phyloP scores from a whole-genome alignment of 75 land plant species.

The Cupressus sempervirens region DNA sequence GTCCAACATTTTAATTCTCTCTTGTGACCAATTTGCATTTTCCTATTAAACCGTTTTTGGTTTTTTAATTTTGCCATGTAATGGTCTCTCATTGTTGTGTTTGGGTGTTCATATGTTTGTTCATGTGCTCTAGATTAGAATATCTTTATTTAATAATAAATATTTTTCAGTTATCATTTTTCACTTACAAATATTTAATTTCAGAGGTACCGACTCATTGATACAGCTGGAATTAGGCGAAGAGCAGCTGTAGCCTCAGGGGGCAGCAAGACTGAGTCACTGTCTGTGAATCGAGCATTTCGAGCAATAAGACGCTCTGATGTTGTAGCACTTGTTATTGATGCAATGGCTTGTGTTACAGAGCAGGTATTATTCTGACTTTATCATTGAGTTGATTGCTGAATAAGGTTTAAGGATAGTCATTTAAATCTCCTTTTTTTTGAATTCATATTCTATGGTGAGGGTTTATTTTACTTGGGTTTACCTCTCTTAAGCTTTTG shows the following conservation, averaged over 20 bases:
- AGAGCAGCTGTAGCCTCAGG: constrained; percentile 76
- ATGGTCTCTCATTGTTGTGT: not conserved
- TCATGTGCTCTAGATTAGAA: not conserved
- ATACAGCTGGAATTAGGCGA: constrained; percentile 91
- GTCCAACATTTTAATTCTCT: not conserved
- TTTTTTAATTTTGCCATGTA: not conserved
- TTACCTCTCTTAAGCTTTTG: not conserved
- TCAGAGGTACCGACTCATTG: constrained; percentile 79
- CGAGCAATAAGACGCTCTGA: constrained; percentile 92
- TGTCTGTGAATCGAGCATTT: constrained; percentile 95
- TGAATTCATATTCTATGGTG: not conserved
- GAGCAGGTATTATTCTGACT: constrained; percentile 54
- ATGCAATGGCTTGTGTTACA: constrained; percentile 90
- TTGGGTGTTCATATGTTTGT: not conserved
- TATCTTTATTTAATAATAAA: too few species aligned
- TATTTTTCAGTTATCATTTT: not conserved
- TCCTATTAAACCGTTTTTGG: too few species aligned
- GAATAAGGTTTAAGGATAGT: not conserved
- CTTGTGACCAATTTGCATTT: not conserved
- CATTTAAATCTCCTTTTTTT: not conserved
- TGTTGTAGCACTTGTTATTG: constrained; percentile 97
- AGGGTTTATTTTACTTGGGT: not conserved
- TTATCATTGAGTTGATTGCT: not conserved
- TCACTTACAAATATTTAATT: constrained; percentile 6
- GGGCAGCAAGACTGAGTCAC: constrained; percentile 82